A percentile compares a stretch with the other conserved stretches of the same genome.
These are phyloP conservation scores for Mycosphaerella sp. DNA, from an alignment of 2,329 filamentous ascomycete species.

Conservation along the genomic window DNA sequence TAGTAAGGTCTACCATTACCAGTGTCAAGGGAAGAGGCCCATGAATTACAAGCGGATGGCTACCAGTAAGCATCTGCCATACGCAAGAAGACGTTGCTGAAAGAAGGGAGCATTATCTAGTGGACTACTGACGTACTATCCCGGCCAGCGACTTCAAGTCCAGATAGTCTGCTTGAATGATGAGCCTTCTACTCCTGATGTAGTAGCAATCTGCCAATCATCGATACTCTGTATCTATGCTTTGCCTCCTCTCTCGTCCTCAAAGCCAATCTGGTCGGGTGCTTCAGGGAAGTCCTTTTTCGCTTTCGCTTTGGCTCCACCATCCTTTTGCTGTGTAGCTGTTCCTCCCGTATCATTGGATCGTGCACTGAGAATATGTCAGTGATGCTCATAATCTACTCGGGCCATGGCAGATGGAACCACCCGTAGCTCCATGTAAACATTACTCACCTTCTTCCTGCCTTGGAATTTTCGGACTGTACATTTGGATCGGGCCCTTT, in stretches of 20 bases:
- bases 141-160: not conserved
- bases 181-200: not conserved
- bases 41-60: too few species aligned
- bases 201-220: not conserved
- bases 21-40: too few species aligned
- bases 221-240: constrained; percentile 23
- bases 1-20: too few species aligned
- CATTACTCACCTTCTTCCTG: constrained; percentile 22
- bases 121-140: too few species aligned
- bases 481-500: constrained; percentile 26
- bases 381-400: not conserved
- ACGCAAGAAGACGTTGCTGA: too few species aligned
- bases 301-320: constrained; percentile 35
- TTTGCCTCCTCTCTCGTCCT: constrained; percentile 46
- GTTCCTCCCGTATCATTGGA: constrained; percentile 35
- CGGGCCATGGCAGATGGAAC: not conserved
- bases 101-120: too few species aligned
- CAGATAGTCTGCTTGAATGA: not conserved
- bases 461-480: constrained; percentile 17
- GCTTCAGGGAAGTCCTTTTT: constrained; percentile 46
- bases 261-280: constrained; percentile 45
- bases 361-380: constrained; percentile 24
- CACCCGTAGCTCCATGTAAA: too few species aligned
- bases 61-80: too few species aligned
- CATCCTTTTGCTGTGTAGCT: constrained; percentile 36